Evolutionary conservation across 2,329 filamentous ascomycete genomes (phyloP), one percentile per base, ranked within the genome.

Genomic region (Myriosclerotinia duriaeana): DNA sequence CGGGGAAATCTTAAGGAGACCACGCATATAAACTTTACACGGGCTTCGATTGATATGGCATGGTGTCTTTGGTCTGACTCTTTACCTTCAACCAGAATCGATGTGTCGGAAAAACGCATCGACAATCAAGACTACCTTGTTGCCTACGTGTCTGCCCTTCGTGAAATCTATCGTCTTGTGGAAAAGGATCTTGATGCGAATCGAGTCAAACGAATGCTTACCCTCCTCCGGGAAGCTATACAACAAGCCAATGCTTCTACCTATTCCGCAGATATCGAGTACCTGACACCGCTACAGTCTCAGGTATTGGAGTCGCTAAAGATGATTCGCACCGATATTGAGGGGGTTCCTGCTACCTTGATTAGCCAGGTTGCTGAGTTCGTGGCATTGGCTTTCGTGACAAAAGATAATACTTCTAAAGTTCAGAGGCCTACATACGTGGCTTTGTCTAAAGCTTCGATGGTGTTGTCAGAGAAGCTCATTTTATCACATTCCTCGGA

Each of bases 361-460:
- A 83, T 93, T 61, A 80, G 80, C 0, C 84, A 91, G 65, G 83
- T 93, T 12, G 86, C 92, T 1, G 85, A 90, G 60, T 87, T 96
- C 67, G 84, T 87, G 11, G 84, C 86, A 2, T 80, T 96, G 44
- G 89, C 92, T 1, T 93, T 91, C 71, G 68, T 78, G 75, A 17
- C 74, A 69, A 68, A 72, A 69, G 48, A 73, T 66, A 74, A 79
- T 66, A 65, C 74, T 68, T 30, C 77, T 68, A 65, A 78, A 70
- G 65, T 77, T 76, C 71, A 76, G 61, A 87, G 87, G 66, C 90
- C 92, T 8, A 96, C 92, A 0, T 98, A 93, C 75, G 87, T 99
- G 65, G 94, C 95, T 44, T 85, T 98, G 74, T 92, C 93, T 1
- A 96, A 95, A 77, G 86, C 86, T 26, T 87, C 89, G 67, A 95